Evolutionary conservation across 2,329 filamentous ascomycete species (phyloP), one percentile per base, ranked within the genome.

Genomic region (Falciphora oryzae): DNA sequence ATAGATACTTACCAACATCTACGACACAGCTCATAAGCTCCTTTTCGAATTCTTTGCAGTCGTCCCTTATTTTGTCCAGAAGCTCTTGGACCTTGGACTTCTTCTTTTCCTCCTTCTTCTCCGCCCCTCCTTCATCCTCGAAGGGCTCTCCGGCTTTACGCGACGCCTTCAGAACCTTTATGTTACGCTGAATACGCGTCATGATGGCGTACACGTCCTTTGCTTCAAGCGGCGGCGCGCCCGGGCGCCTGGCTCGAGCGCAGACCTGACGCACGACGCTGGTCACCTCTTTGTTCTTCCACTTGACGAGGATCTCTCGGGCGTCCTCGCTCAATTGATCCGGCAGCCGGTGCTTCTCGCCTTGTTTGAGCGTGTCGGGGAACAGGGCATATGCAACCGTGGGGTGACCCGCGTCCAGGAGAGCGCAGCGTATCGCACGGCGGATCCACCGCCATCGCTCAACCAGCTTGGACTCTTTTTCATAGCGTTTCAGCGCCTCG

Each of bases 241-340:
- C 61, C 6, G 38, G n/a, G 11, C 44, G 50, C 28, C 50, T 22
- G 28, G 61, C 61, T 2, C 61, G 44, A 13, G 61, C 61, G 35
- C 28, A 62, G 31, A 62, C 38, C 38, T 62, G 44, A 16, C 61
- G 50, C 27, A 62, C 61, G 7, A 62, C 61, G 22, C 27, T 28
- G n/a, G 31, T 50, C 1, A 29, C 28, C 7, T 31, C n/a, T 10
- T 53, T 53, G 18, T 22, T 27, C 10, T 62, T 50, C 61, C 61
- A 62, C 50, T 62, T n/a, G 13, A 18, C 44, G 27, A 62, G 61
- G 35, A 57, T 53, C 61, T 62, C 14, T 18, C 61, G 50, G 2
- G 28, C 28, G 29, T 62, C 38, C 25, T 32, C 61, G 44, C 53
- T 38, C 44, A 53, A 16, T 14, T 53, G 28, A 4, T 56, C 61